phyloP scores from a whole-genome alignment of 495 filamentous ascomycete species.

The Daldinia decipiens region DNA sequence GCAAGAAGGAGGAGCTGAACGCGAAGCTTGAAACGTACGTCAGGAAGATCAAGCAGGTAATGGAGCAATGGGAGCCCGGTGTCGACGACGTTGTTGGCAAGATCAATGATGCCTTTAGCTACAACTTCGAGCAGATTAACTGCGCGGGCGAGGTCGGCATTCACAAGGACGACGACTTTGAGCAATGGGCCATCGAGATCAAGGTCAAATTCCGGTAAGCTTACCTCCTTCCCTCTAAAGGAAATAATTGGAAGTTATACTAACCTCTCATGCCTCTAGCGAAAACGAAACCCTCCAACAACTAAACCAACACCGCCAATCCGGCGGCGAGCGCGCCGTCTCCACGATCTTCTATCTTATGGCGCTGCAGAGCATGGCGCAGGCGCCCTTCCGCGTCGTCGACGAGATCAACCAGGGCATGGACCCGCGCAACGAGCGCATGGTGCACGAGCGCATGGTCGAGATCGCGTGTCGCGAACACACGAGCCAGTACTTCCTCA shows the following conservation, averaged over 20 bases:
- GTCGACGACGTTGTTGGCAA: constrained; percentile 79
- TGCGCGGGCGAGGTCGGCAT: constrained; percentile 93
- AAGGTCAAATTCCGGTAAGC: constrained; percentile 89
- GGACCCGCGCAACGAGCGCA: constrained; percentile 97
- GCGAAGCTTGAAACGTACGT: constrained; percentile 59
- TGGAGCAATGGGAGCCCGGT: constrained; percentile 81
- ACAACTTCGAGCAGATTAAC: constrained; percentile 91
- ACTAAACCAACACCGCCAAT: constrained; percentile 91
- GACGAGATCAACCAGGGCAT: constrained; percentile 99
- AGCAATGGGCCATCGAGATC: constrained; percentile 93
- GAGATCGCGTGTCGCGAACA: constrained; percentile 86
- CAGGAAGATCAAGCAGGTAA: constrained; percentile 63
- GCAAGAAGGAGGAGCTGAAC: constrained; percentile 59
- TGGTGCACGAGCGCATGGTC: constrained; percentile 97
- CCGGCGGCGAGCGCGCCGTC: constrained; percentile 94
- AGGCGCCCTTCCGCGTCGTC: constrained; percentile 97
- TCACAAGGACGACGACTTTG: constrained; percentile 86
- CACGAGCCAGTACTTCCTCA: constrained; percentile 86
- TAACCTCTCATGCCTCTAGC: constrained; percentile 49
- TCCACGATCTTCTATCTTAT: constrained; percentile 99
- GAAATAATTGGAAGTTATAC: not conserved
- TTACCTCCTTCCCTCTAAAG: not conserved
- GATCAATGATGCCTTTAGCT: constrained; percentile 88
- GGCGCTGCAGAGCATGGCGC: constrained; percentile 93
- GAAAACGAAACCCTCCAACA: constrained; percentile 84